A percentile compares a stretch with the other conserved stretches of the same genome.
These are phyloP conservation scores for Penicillium sp. DNA, from an alignment of 2,329 filamentous ascomycete species.

Conservation along the genomic window DNA sequence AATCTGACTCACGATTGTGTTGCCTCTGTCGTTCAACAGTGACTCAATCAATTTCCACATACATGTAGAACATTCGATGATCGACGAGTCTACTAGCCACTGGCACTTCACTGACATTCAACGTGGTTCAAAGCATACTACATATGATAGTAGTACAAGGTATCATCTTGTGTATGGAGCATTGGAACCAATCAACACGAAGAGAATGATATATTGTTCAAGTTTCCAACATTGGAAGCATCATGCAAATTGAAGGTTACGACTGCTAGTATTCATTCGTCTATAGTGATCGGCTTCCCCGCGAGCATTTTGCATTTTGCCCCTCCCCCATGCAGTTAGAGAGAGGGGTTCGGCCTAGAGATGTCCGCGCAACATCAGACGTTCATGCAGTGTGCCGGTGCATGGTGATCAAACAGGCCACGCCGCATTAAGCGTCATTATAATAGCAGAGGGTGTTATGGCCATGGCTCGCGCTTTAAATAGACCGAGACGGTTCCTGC, in stretches of 20 bases:
- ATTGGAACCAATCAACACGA: too few relatives aligned
- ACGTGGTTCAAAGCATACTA: too few relatives aligned
- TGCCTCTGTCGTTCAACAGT: not conserved
- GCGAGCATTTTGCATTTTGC: not conserved
- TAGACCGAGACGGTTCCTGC: conserved; percentile 7
- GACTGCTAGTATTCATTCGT: not conserved
- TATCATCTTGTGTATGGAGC: not conserved
- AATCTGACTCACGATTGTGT: conserved; percentile 20
- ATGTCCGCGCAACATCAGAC: not conserved
- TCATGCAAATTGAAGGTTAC: too few relatives aligned
- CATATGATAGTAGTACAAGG: too few relatives aligned
- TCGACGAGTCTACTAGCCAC: not conserved
- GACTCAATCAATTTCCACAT: not conserved
- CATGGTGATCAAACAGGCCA: not conserved
- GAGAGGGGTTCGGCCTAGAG: not conserved
- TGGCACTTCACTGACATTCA: not conserved
- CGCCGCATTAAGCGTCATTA: not conserved
- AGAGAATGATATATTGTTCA: too few relatives aligned
- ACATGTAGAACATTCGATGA: not conserved
- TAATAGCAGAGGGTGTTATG: not conserved
- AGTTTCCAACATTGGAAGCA: not conserved
- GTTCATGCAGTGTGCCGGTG: not conserved
- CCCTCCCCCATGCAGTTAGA: not conserved
- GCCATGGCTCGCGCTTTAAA: not conserved
- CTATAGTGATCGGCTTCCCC: not conserved